Evolutionary conservation across 129 eudicot species (phyloP).

Genomic region (Flaveria sonorensis): DNA sequence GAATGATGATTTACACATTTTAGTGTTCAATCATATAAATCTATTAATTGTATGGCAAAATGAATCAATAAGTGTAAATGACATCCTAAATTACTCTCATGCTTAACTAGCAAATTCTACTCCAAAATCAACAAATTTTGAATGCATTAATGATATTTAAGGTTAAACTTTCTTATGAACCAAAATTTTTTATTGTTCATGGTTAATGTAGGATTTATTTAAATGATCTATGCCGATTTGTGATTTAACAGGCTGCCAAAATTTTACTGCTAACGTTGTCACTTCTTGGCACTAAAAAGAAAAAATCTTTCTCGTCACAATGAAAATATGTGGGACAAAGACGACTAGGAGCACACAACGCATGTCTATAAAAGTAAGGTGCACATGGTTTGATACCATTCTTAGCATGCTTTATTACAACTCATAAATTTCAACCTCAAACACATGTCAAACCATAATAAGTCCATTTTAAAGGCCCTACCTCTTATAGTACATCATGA

Average conservation of each 20-base stretch:
- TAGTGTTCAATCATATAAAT: not conserved
- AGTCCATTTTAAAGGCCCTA: conserved; percentile 23
- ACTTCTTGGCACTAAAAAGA: not conserved
- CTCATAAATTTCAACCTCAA: conserved; percentile 18
- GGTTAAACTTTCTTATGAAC: not conserved
- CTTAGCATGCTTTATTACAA: conserved; percentile 29
- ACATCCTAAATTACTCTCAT: no score
- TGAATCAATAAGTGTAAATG: not conserved
- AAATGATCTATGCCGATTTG: not conserved
- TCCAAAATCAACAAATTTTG: no score
- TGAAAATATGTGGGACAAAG: conserved; percentile 23
- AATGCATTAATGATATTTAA: no score
- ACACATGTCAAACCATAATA: conserved; percentile 22
- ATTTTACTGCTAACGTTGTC: not conserved
- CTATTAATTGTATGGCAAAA: not conserved
- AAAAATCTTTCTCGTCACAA: not conserved
- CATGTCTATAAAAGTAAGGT: conserved; percentile 11
- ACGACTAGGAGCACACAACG: conserved; percentile 26
- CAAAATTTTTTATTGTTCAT: not conserved
- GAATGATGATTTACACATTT: not conserved
- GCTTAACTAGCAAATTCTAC: no score
- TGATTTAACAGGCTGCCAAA: not conserved
- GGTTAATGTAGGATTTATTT: not conserved
- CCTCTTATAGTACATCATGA: conserved; percentile 21
- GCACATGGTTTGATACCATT: conserved; percentile 43